Evolutionary conservation across 805 yeast genomes (phyloP).

Genomic region (Sugiyamaella boreocaroliniensis): DNA sequence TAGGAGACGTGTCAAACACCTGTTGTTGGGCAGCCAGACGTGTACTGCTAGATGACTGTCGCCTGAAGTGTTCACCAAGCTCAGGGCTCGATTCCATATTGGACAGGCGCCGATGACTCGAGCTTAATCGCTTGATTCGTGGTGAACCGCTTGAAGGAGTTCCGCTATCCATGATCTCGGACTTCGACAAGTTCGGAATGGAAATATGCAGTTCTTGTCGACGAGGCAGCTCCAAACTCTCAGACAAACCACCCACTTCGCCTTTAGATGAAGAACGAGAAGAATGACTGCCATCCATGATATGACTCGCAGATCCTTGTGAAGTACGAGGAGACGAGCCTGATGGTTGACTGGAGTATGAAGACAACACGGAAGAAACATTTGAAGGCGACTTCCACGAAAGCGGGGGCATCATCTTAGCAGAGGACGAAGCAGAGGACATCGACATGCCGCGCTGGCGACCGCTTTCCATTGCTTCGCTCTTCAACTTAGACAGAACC

Average conservation of each 20-base stretch:
- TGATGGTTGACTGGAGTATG: neutral
- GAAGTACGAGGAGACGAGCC: neutral
- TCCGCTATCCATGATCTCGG: neutral
- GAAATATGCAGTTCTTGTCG: conserved; percentile 30
- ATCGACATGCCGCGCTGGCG: conserved; percentile 35
- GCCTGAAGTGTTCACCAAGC: conserved; percentile 19
- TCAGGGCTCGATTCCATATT: conserved; percentile 22
- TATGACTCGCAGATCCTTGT: neutral
- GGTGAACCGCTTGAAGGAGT: conserved; percentile 6
- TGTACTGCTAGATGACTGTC: conserved; percentile 7
- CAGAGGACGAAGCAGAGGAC: conserved; percentile 35
- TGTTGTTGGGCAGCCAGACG: conserved; percentile 12
- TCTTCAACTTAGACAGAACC: conserved; percentile 77
- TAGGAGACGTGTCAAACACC: conserved; percentile 35
- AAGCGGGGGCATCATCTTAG: neutral
- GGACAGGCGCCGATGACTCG: conserved; percentile 14
- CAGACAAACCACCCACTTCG: neutral
- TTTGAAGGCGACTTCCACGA: neutral
- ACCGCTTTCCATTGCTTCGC: conserved; percentile 64
- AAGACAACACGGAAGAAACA: neutral
- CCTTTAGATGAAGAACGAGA: conserved; percentile 4
- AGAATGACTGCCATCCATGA: neutral
- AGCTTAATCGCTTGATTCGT: conserved; percentile 1
- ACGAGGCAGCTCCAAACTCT: conserved; percentile 34
- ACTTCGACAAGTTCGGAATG: neutral